A percentile compares a stretch with the other conserved stretches of the same genome.
Conservation (phyloP, 2,329 filamentous ascomycete genomes). For the Calycina herbarum region DNA sequence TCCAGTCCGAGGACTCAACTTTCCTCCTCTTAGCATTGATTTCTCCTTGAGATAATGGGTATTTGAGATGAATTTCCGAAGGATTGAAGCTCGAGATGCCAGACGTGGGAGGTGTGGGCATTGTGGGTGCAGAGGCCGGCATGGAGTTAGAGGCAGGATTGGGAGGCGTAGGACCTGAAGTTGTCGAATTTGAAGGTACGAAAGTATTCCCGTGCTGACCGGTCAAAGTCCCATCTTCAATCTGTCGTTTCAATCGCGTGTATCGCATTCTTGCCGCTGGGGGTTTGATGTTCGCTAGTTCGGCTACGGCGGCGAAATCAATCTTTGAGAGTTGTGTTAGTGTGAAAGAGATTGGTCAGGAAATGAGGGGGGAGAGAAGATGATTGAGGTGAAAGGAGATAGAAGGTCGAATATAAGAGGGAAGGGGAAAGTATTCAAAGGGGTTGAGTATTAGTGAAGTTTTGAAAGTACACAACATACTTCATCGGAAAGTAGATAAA, state of each 20-base stretch:
- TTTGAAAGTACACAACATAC: no score
- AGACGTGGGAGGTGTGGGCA: background rate
- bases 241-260: slow-evolving; percentile 37
- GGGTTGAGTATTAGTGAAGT: no score
- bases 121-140: background rate
- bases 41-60: background rate
- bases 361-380: background rate
- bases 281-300: slow-evolving; percentile 38
- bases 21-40: background rate
- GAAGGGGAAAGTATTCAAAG: no score
- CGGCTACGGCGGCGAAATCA: slow-evolving; percentile 41
- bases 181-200: background rate
- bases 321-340: slow-evolving; percentile 33
- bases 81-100: no score
- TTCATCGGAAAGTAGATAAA: no score
- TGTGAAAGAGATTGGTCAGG: slow-evolving; percentile 15
- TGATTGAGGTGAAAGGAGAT: no score
- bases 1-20: background rate
- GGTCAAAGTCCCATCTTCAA: slow-evolving; percentile 35
- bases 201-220: slow-evolving; percentile 25
- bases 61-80: background rate
- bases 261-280: slow-evolving; percentile 43
- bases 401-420: no score
- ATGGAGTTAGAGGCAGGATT: background rate
- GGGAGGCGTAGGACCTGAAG: background rate